These are phyloP conservation scores for Stentor coeruleus DNA, from an alignment of 73 alveolate species.

Conservation along the genomic window DNA sequence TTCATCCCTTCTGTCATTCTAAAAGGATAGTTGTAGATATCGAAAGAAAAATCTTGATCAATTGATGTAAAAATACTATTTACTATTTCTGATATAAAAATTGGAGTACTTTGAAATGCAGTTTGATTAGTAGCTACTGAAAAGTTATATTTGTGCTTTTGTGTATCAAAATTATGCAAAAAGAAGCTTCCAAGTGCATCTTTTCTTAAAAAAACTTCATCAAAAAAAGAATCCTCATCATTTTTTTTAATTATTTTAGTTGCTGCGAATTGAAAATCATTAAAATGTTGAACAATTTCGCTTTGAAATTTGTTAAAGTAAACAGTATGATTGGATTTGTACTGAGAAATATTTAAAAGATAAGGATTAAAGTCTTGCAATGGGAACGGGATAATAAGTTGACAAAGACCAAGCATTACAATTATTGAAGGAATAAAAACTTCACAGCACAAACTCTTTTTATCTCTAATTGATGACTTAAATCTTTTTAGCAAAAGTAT, in stretches of 20 bases:
- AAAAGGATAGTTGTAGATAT: slow-evolving; percentile 27
- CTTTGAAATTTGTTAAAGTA: too few relatives aligned
- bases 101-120: background rate
- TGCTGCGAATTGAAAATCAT: background rate
- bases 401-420: slow-evolving; percentile 64
- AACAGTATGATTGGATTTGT: too few relatives aligned
- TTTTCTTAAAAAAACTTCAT: too few relatives aligned
- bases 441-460: slow-evolving; percentile 74
- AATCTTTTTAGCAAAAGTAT: too few relatives aligned
- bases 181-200: too few relatives aligned
- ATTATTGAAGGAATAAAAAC: slow-evolving; percentile 72
- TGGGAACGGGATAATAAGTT: background rate
- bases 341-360: background rate
- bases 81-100: background rate
- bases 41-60: background rate
- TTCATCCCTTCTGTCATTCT: background rate
- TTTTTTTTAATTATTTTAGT: background rate
- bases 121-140: slow-evolving; percentile 15
- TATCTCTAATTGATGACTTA: slow-evolving; percentile 75
- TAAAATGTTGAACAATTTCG: background rate
- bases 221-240: background rate
- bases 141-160: slow-evolving; percentile 13
- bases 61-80: background rate
- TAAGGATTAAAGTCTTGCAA: background rate
- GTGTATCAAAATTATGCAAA: slow-evolving; percentile 36